These are phyloP conservation scores for Botrytis fragariae DNA, from an alignment of 2,329 filamentous ascomycete genomes.

Conservation along the genomic window DNA sequence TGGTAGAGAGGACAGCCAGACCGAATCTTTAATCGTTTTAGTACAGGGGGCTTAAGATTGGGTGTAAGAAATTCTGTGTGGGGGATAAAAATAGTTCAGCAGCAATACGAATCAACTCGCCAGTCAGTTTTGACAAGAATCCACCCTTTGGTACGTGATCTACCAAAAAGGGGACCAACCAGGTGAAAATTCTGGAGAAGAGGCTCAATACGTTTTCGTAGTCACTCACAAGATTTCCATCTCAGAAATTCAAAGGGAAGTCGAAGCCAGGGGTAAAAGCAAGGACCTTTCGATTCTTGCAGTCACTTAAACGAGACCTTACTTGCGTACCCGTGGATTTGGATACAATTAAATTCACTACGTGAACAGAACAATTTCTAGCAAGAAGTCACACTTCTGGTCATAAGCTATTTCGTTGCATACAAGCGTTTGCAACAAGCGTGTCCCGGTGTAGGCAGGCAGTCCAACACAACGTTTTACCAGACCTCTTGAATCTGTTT, in stretches of 20 bases:
- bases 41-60: conserved; percentile 11
- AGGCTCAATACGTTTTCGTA: not conserved
- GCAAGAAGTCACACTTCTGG: not conserved
- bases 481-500: not conserved
- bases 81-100: conserved; percentile 6
- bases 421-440: conserved; percentile 9
- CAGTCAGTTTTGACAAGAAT: not conserved
- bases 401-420: not conserved
- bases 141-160: conserved; percentile 5
- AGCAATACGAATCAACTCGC: not conserved
- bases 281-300: not conserved
- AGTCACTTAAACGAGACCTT: not conserved
- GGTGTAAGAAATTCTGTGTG: conserved; percentile 9
- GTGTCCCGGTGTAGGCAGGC: not conserved
- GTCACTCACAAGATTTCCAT: no score
- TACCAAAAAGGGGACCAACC: conserved; percentile 10
- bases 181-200: conserved; percentile 7
- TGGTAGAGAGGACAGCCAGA: conserved; percentile 13
- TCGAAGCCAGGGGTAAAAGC: not conserved
- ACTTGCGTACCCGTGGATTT: not conserved
- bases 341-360: not conserved
- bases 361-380: not conserved
- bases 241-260: not conserved
- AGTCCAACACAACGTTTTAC: not conserved
- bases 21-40: conserved; percentile 8